Base-by-base conservation (phyloP, 192 early-diverging fungal genomes). In the Oehlia diaphana region DNA sequence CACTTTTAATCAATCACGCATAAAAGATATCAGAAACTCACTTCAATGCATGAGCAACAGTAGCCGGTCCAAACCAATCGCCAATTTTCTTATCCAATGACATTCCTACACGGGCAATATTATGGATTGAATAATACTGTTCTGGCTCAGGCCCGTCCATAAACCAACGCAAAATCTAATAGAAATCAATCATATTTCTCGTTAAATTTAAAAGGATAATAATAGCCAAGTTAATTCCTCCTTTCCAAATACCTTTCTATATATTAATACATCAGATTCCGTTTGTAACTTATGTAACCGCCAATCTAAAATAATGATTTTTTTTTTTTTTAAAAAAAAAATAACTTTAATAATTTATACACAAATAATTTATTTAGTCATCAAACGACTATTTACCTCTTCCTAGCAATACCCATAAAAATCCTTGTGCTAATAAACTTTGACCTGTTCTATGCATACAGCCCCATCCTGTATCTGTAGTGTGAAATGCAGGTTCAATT, bases 361-460 rank as follows among this genome's bases (percentile, higher is more conserved):
- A 9, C n/a, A 42, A 19, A 33, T 42, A 42, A 42, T 42, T 42
- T 67, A 19, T 21, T 33, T 63, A n/a, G 14, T 28, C 10, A 63
- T 58, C 14, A 58, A 3, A 16, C 13, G 16, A 19, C 16, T 19
- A 49, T 63, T 21, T 79, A 86, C 85, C 85, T 72, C 85, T 76
- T 31, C 85, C 85, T 35, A 86, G 66, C 14, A 83, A 65, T n/a
- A 83, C 31, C 39, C 80, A 77, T 3, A 83, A 58, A 70, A 86
- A 86, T 23, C 81, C 85, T 31, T 86, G 82, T 2, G 85, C 85
- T 3, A 86, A 70, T 74, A 86, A 73, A 65, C 85, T 86, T 47
- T 86, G 85, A 6, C 85, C 85, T 9, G 85, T 86, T 35, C 85
- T 81, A 77, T 83, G 83, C 85, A 86, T 86, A 19, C 85, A 86